Evolutionary conservation across 192 early-diverging fungal species (phyloP).

Genomic region (Mortierella antarctica): DNA sequence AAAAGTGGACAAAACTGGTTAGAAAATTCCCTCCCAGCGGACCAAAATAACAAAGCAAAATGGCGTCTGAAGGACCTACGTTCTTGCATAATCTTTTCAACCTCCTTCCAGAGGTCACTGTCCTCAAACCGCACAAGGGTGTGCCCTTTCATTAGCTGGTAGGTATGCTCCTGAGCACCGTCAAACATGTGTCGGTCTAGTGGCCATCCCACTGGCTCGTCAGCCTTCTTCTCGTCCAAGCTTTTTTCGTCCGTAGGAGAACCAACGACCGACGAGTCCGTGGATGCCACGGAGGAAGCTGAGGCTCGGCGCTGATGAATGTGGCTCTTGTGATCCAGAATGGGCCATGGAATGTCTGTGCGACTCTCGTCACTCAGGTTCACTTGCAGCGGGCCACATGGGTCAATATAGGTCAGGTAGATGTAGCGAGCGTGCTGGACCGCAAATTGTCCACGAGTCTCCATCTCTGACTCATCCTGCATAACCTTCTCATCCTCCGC

Average conservation of each 20-base stretch:
- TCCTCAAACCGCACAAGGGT: slow-evolving; percentile 80
- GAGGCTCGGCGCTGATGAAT: neutral
- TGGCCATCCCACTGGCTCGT: slow-evolving; percentile 21
- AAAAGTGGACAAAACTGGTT: neutral
- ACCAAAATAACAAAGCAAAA: neutral
- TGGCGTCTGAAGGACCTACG: slow-evolving; percentile 44
- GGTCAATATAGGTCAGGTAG: slow-evolving; percentile 79
- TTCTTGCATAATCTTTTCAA: slow-evolving; percentile 54
- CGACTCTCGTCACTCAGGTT: slow-evolving; percentile 78
- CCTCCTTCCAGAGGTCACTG: slow-evolving; percentile 57
- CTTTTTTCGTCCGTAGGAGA: neutral
- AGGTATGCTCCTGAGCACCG: slow-evolving; percentile 81
- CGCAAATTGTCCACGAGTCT: slow-evolving; percentile 20
- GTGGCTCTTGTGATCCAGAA: slow-evolving; percentile 54
- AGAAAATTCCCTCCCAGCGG: no score
- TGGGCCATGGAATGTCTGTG: slow-evolving; percentile 78
- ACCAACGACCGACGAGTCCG: no score
- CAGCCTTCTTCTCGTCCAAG: neutral
- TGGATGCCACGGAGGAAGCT: neutral
- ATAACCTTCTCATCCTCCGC: neutral
- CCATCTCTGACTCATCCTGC: neutral
- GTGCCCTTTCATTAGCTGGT: slow-evolving; percentile 80
- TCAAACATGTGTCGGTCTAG: slow-evolving; percentile 81
- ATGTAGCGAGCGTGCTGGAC: slow-evolving; percentile 73
- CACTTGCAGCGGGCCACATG: slow-evolving; percentile 73